Evolutionary conservation across 257 asterid species (phyloP).

Genomic region (Ilex aquifolium): DNA sequence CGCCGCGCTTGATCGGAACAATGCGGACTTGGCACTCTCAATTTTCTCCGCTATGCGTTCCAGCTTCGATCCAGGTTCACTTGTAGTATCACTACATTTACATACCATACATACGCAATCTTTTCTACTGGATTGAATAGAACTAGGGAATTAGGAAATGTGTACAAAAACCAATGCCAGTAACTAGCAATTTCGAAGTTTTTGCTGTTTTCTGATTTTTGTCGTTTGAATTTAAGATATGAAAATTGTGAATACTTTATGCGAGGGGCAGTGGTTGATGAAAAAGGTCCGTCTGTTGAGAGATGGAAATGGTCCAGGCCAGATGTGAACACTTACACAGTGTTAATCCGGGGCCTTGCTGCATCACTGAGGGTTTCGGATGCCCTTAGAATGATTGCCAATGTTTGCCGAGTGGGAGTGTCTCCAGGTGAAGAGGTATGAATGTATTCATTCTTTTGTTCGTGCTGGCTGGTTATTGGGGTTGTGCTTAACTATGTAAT

Average conservation of each 20-base stretch:
- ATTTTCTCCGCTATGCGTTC: conserved; percentile 85
- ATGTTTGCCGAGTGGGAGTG: conserved; percentile 81
- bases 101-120: too few relatives aligned
- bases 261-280: conserved; percentile 35
- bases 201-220: background rate
- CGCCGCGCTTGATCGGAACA: conserved; percentile 78
- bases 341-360: conserved; percentile 72
- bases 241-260: background rate
- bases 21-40: conserved; percentile 83
- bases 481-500: too few relatives aligned
- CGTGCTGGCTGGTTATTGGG: background rate
- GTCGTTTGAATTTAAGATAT: conserved; percentile 11
- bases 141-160: too few relatives aligned
- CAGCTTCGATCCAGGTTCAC: conserved; percentile 56
- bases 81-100: background rate
- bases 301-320: conserved; percentile 97
- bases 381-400: conserved; percentile 62
- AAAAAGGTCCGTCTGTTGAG: conserved; percentile 32
- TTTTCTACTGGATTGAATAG: too few relatives aligned
- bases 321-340: conserved; percentile 54
- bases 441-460: too few relatives aligned
- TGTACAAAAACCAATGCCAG: too few relatives aligned
- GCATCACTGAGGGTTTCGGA: conserved; percentile 70
- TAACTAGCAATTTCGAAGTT: too few relatives aligned
- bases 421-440: conserved; percentile 75